Percentiles rank a stretch among this genome's conserved stretches.
Evolutionary conservation across 2,329 filamentous ascomycete species (phyloP).

Genomic region (Xylariaceae sp.): DNA sequence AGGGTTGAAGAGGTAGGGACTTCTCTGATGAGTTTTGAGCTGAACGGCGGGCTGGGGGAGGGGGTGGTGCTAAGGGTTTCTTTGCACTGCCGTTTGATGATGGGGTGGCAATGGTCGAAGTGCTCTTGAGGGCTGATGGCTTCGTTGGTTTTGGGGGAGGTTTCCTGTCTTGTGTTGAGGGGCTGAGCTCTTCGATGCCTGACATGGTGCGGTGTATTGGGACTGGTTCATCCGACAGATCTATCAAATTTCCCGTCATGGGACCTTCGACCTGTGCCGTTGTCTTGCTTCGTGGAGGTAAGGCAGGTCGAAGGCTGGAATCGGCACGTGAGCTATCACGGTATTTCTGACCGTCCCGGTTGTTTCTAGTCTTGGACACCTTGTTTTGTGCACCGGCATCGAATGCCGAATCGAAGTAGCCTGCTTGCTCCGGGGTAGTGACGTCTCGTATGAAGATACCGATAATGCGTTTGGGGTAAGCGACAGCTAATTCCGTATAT

Average conservation of each 20-base stretch:
- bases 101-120: conserved; percentile 22
- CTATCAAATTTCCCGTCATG: conserved; percentile 57
- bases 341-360: conserved; percentile 10
- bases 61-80: conserved; percentile 32
- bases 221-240: conserved; percentile 53
- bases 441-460: conserved; percentile 95
- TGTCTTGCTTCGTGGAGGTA: conserved; percentile 31
- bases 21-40: conserved; percentile 17
- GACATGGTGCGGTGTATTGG: conserved; percentile 34
- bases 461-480: conserved; percentile 76
- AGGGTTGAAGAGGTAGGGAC: conserved; percentile 30
- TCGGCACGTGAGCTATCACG: conserved; percentile 19
- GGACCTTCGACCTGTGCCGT: conserved; percentile 32
- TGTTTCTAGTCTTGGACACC: conserved; percentile 4
- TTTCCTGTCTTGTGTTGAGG: conserved; percentile 24
- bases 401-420: conserved; percentile 70
- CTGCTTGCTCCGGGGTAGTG: conserved; percentile 68
- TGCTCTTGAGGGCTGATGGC: conserved; percentile 50
- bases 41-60: conserved; percentile 35
- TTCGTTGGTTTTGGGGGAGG: conserved; percentile 53
- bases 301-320: conserved; percentile 24
- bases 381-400: conserved; percentile 24
- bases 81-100: conserved; percentile 14
- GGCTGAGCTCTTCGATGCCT: conserved; percentile 21
- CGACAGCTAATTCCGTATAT: conserved; percentile 86